Evolutionary conservation across 1,139 yeast species (phyloP), one percentile per base, ranked within the genome.

Genomic region (Yamadazyma pseudoaaseri): DNA sequence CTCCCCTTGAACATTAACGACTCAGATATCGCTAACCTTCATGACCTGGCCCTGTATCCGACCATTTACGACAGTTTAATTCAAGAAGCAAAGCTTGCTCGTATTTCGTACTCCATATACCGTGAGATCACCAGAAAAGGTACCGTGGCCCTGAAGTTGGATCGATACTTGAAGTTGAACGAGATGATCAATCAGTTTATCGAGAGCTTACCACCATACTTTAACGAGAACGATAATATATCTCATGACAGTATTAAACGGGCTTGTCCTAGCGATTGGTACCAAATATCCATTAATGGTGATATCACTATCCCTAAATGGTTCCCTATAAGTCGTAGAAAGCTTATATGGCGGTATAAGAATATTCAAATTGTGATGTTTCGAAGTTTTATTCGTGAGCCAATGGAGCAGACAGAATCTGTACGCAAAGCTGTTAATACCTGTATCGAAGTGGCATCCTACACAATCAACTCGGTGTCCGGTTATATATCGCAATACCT

Each of bases 331-430:
- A 16, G 31, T 16, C 10, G 31, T 5, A 26, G 27, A 9, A 34
- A 31, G 18, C 10, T 31, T 8, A 22, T 27, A 5, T 35, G 38
- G 38, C 23, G 43, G 16, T 41, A 34, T 18, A 41, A 39, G 26
- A 38, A 42, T 26, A 9, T 42, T 3, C 44, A 42, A 21, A 39
- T 37, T 7, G 26, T 42, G 12, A 39, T 42, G 38, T 39, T 37
- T 20, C 25, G 42, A 13, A 35, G 30, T 15, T 35, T 25, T 28
- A 35, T 37, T 16, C 32, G 38, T 31, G 31, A 34, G 20, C 20
- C n/a, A 5, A 20, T 4, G 8, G 29, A 22, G 7, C 21, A 32
- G 13, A 21, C 8, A 6, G 9, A 30, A 16, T 22, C 29, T 17
- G 23, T 30, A n/a, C 18, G 20, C 11, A 27, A 16, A 10, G 23